Evolutionary conservation across 1,139 yeast species (phyloP).

Genomic region (Scheffersomyces parashehatae): DNA sequence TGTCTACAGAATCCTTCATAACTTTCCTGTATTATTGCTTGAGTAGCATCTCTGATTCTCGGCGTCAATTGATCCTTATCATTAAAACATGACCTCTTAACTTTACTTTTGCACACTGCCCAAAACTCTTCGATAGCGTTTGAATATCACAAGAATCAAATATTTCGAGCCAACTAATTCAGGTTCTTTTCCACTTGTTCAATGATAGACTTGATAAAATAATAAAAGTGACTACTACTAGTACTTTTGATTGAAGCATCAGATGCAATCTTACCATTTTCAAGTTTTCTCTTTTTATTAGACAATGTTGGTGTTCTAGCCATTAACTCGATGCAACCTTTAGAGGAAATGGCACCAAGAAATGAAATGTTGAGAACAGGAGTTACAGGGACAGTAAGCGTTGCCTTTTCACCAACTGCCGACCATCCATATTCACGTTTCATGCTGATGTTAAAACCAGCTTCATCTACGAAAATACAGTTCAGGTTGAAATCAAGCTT

Average conservation of each 20-base stretch:
- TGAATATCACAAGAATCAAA: background rate
- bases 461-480: background rate
- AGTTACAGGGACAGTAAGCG: background rate
- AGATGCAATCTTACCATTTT: background rate
- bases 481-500: too few species aligned
- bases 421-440: slow-evolving; percentile 2
- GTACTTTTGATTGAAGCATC: background rate
- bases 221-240: background rate
- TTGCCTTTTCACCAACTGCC: slow-evolving; percentile 1
- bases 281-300: background rate
- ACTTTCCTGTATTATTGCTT: background rate
- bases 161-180: background rate
- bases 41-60: background rate
- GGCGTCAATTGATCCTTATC: background rate
- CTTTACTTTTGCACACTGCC: background rate
- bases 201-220: background rate
- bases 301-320: slow-evolving; percentile 1
- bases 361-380: slow-evolving; percentile 1
- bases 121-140: background rate
- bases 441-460: background rate
- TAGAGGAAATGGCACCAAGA: background rate
- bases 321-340: slow-evolving; percentile 1
- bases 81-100: background rate
- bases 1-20: background rate
- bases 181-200: background rate